phyloP scores from a whole-genome alignment of 2,329 filamentous ascomycete species.

The Ascochyta rabiei region DNA sequence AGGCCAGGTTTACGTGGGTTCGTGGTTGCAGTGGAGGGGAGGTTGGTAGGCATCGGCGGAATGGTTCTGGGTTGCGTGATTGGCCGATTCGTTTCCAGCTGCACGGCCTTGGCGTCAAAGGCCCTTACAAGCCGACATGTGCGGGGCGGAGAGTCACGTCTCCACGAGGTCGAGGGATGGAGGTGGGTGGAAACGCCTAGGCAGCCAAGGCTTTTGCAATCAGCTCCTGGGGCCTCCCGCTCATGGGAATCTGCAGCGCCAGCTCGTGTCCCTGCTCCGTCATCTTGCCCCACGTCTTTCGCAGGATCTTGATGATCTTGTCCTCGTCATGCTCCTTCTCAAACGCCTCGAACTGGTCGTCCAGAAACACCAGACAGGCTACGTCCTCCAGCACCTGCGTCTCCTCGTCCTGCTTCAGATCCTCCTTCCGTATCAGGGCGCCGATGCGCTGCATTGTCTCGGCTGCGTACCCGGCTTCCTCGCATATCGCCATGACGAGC shows the following conservation, averaged over 20 bases:
- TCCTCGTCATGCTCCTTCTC: constrained; percentile 75
- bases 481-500: constrained; percentile 61
- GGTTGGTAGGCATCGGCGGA: too few species aligned
- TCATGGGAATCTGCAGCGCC: constrained; percentile 45
- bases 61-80: too few species aligned
- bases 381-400: constrained; percentile 83
- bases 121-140: too few species aligned
- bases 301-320: constrained; percentile 67
- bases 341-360: constrained; percentile 85
- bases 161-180: too few species aligned
- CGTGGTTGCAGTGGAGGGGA: too few species aligned
- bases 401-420: constrained; percentile 67
- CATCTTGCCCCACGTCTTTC: constrained; percentile 53
- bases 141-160: too few species aligned
- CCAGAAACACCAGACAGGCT: constrained; percentile 84
- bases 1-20: too few species aligned
- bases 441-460: constrained; percentile 68
- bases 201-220: constrained; percentile 43
- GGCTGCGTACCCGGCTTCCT: constrained; percentile 55
- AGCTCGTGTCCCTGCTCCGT: constrained; percentile 41
- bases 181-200: constrained; percentile 1
- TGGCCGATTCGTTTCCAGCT: too few species aligned
- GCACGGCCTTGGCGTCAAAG: too few species aligned
- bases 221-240: constrained; percentile 35
- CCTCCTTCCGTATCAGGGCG: constrained; percentile 79